Evolutionary conservation across 768 basidiomycete species (phyloP).

Genomic region (Suillus spraguei): DNA sequence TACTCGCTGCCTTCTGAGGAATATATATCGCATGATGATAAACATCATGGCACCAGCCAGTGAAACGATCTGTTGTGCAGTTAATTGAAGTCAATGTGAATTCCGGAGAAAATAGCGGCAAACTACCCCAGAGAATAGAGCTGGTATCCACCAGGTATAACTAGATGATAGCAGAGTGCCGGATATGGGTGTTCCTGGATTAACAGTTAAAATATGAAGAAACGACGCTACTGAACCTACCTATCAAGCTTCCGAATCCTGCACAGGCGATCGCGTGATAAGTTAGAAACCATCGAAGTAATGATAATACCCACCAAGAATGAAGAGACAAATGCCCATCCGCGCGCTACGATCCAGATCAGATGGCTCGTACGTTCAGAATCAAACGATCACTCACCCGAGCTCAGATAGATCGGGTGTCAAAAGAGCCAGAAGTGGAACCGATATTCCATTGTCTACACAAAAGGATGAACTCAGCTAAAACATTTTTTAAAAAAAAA

Average conservation of each 20-base stretch:
- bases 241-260: slow-evolving; percentile 30
- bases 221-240: slow-evolving; percentile 11
- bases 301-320: slow-evolving; percentile 35
- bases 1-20: neutral
- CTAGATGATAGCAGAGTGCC: slow-evolving; percentile 53
- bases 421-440: too few species aligned
- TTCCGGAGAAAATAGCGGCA: neutral
- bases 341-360: slow-evolving; percentile 25
- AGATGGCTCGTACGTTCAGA: neutral
- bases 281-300: too few species aligned
- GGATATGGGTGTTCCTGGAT: slow-evolving; percentile 53
- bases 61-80: neutral
- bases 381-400: too few species aligned
- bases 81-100: neutral
- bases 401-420: too few species aligned
- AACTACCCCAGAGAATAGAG: slow-evolving; percentile 49
- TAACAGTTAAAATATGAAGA: slow-evolving; percentile 23
- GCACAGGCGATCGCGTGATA: neutral
- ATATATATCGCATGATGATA: neutral
- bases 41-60: neutral
- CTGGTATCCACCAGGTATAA: slow-evolving; percentile 61
- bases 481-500: too few species aligned
- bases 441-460: too few species aligned
- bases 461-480: too few species aligned
- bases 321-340: slow-evolving; percentile 51